These are phyloP conservation scores for Polygonum aviculare DNA, from an alignment of 148 eudicot genomes.

Conservation along the genomic window DNA sequence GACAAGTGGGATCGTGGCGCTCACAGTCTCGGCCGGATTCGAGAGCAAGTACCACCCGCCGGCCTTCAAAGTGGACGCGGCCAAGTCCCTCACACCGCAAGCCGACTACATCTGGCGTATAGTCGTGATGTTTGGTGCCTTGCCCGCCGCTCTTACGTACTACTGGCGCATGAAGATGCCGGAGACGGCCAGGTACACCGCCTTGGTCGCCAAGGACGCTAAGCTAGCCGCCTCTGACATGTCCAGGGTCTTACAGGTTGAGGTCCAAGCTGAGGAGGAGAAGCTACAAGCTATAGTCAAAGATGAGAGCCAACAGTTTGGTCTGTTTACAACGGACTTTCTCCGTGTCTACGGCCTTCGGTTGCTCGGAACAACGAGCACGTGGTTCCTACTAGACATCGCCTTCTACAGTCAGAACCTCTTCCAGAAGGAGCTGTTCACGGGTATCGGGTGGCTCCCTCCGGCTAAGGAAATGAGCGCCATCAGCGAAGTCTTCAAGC, in stretches of 20 bases:
- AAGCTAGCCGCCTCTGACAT: not conserved
- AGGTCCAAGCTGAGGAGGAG: not conserved
- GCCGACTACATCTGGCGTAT: not conserved
- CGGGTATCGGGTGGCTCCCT: slow-evolving; percentile 3
- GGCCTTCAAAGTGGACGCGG: not conserved
- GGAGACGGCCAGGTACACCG: not conserved
- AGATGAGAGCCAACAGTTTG: not conserved
- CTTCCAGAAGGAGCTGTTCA: slow-evolving; percentile 8
- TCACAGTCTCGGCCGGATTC: not conserved
- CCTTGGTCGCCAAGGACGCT: not conserved
- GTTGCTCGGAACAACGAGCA: slow-evolving; percentile 3
- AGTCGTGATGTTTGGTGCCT: not conserved
- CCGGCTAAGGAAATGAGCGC: slow-evolving; percentile 2
- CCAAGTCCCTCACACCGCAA: not conserved
- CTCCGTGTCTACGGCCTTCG: not conserved
- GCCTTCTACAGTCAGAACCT: slow-evolving; percentile 11
- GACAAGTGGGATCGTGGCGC: not conserved
- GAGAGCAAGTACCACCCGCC: not conserved
- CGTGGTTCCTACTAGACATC: slow-evolving; percentile 9
- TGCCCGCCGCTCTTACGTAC: not conserved
- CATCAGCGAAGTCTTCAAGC: slow-evolving; percentile 2
- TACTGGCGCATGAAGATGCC: slow-evolving; percentile 2
- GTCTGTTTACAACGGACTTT: not conserved
- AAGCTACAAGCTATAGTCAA: not conserved
- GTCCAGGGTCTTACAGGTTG: slow-evolving; percentile 2